Base-by-base conservation (phyloP, 2,329 filamentous ascomycete species). In the Cercospora sp. region DNA sequence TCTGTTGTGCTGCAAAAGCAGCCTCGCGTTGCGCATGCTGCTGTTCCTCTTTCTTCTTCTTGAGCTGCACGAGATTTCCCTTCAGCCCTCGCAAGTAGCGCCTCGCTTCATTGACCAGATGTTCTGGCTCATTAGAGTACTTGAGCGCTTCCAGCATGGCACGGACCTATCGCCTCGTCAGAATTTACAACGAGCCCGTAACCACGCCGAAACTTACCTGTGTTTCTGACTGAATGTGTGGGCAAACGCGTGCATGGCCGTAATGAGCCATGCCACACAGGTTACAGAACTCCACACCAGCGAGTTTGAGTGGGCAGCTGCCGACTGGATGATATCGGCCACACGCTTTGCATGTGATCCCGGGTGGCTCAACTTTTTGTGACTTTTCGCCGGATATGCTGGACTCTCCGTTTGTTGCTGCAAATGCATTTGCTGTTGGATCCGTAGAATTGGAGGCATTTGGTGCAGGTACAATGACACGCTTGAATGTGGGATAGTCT, bases 221-320 rank as follows among this genome's bases (percentile, higher is more conserved):
- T 3, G 84, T 85, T 69, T 91, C 86, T 3, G 87, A 87, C 64
- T 81, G 82, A 62, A 92, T 82, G 74, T 89, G 86, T 13, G 88
- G 86, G 74, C 90, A 92, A 8, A 83, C 84, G 33, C 86, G 82
- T 1, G 79, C 78, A 63, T 82, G 75, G 2, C 88, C 88, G 69
- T 82, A 87, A 74, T 90, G 88, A 1, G 87, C 86, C 23, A 87
- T 82, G 16, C 88, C 88, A 69, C 90, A 91, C 6, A 91, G 82
- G 6, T 85, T 85, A 77, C 90, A 92, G 72, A 85, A 79, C 73
- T 90, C 88, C 2, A 85, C 81, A 1, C 87, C 87, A 8, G 85
- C 84, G 5, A 82, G 71, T 75, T 88, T 89, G 33, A 90, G 79
- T 9, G 85, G 85, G 74, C 89, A 91, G 51, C 83, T 81, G n/a